Percentiles rank a stretch among this genome's conserved stretches.
These are phyloP conservation scores for Lentinula edodes DNA, from an alignment of 768 basidiomycete species.

Conservation along the genomic window DNA sequence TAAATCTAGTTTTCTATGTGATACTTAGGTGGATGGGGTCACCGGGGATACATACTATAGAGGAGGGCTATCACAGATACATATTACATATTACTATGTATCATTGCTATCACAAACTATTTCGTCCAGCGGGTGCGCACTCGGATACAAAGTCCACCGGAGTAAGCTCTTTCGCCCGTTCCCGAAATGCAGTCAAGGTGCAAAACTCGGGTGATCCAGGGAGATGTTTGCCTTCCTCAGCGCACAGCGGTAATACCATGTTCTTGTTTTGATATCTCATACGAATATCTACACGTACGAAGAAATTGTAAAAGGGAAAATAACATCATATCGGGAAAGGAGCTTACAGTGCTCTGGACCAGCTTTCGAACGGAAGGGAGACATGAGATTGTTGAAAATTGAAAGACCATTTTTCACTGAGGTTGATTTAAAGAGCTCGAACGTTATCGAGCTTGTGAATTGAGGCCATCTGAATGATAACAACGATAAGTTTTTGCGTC, in stretches of 20 bases:
- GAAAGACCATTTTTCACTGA: slow-evolving; percentile 10
- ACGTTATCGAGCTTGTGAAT: slow-evolving; percentile 68
- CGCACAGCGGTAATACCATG: slow-evolving; percentile 59
- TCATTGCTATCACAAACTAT: neutral
- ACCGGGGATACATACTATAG: too few relatives aligned
- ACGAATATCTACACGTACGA: slow-evolving; percentile 44
- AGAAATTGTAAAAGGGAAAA: neutral
- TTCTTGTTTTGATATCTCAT: slow-evolving; percentile 72
- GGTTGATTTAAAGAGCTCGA: slow-evolving; percentile 60
- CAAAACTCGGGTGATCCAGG: slow-evolving; percentile 71
- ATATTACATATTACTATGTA: too few relatives aligned
- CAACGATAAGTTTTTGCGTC: neutral
- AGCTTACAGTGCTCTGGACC: slow-evolving; percentile 40
- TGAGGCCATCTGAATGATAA: slow-evolving; percentile 56
- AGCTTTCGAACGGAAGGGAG: slow-evolving; percentile 24
- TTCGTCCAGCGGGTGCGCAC: slow-evolving; percentile 36
- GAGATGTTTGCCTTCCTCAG: slow-evolving; percentile 60
- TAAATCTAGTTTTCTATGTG: too few relatives aligned
- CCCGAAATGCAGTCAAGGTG: slow-evolving; percentile 56
- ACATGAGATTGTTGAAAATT: slow-evolving; percentile 31
- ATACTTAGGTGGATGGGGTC: too few relatives aligned
- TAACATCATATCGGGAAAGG: neutral
- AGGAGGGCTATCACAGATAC: too few relatives aligned
- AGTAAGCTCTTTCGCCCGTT: slow-evolving; percentile 57
- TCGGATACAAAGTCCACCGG: slow-evolving; percentile 63